Base-by-base conservation (phyloP, 305 asterid genomes). In the Fraxinus greggii region DNA sequence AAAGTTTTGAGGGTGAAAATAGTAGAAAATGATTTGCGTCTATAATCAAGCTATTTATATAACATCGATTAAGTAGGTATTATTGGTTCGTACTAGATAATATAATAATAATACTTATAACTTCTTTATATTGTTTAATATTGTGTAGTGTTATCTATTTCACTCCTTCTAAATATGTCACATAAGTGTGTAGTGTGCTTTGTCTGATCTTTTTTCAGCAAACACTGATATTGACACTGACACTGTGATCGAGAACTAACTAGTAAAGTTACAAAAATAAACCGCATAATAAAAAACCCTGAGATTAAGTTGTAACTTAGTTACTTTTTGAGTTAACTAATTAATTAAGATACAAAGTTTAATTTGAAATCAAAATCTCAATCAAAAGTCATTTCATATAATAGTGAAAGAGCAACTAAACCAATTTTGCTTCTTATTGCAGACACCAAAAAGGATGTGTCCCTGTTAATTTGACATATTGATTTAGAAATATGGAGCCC, bases 371-470 rank as follows among this genome's bases (percentile, higher is more conserved):
- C 7, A 65, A 24, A 1, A 36, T 63, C 65, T 65, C 38, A 63
- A 63, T 78, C 82, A 79, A 7, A 45, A 17, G 77, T 69, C 70
- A 19, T 4, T 21, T 51, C 54, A 72, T 70, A 33, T 32, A 59
- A 21, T 82, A 74, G 67, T 77, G 81, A 82, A 77, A 69, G 40
- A 24, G 23, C 61, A 78, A 59, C 79, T n/a, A 63, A 65, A 13
- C 7, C 19, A 36, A 33, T 23, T 75, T 83, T 74, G 86, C 78
- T 79, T 83, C 54, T 75, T 29, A 59, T 79, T 79, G 61, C 67
- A 65, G 74, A 75, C 32, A 83, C 67, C 76, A 31, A 83, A 78
- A 83, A 38, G 29, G 32, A 72, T 38, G 77, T 78, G 83, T 19
- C 36, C 23, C 70, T 42, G 7, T 61, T 31, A 69, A 59, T 51